These are phyloP conservation scores for Anthracocystis panici-leucophaei DNA, from an alignment of 1,284 basidiomycete species.

Conservation along the genomic window DNA sequence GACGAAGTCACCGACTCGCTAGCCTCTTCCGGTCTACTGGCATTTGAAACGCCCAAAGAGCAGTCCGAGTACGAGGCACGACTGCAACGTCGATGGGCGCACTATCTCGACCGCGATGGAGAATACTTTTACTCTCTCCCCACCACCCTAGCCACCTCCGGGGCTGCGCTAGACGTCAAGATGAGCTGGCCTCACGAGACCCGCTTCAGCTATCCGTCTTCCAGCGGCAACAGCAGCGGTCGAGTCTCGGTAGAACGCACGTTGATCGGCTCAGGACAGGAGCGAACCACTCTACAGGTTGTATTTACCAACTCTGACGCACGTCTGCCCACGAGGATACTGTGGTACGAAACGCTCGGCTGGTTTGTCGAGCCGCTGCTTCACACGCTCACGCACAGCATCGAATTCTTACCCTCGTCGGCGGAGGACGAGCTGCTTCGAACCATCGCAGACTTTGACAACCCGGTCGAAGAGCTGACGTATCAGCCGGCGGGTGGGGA, in stretches of 20 bases:
- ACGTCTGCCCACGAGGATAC: conserved; percentile 72
- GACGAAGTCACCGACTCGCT: conserved; percentile 42
- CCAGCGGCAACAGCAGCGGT: neutral
- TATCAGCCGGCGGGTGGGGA: conserved; percentile 46
- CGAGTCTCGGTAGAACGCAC: conserved; percentile 78
- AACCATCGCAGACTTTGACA: conserved; percentile 41
- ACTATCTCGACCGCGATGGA: conserved; percentile 26
- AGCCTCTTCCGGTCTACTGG: conserved; percentile 26
- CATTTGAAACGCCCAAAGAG: conserved; percentile 30
- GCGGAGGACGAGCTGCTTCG: conserved; percentile 46
- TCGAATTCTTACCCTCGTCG: conserved; percentile 11
- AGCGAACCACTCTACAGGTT: conserved; percentile 80
- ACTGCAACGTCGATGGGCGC: conserved; percentile 22
- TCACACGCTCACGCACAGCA: conserved; percentile 77
- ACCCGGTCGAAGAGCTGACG: conserved; percentile 40
- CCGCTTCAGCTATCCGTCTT: conserved; percentile 69
- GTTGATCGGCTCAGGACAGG: conserved; percentile 80
- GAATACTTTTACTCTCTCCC: conserved; percentile 35
- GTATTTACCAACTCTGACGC: conserved; percentile 77
- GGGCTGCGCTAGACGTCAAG: conserved; percentile 43
- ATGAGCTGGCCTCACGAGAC: conserved; percentile 71
- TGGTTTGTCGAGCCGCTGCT: conserved; percentile 91
- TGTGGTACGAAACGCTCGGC: conserved; percentile 92
- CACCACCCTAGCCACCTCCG: neutral
- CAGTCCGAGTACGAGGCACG: conserved; percentile 25